phyloP scores from a whole-genome alignment of 2,329 filamentous ascomycete genomes.

The Aspergillus bombycis region DNA sequence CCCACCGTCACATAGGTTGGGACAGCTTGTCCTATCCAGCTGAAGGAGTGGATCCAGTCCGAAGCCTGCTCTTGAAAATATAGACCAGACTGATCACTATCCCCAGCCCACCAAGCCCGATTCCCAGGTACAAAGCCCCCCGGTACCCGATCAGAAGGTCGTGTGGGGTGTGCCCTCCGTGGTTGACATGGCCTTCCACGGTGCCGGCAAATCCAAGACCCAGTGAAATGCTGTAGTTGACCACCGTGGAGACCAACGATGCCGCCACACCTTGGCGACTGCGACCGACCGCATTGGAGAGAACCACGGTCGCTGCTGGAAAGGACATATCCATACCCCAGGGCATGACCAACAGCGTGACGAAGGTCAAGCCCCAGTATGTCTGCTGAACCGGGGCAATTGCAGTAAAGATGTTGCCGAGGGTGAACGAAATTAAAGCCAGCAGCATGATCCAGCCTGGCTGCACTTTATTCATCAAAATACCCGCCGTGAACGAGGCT shows the following conservation, averaged over 20 bases:
- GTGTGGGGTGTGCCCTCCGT: no score
- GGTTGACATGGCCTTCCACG: slow-evolving; percentile 17
- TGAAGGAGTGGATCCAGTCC: no score
- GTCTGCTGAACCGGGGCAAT: slow-evolving; percentile 12
- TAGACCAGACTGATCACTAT: no score
- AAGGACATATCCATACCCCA: slow-evolving; percentile 20
- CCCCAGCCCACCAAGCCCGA: no score
- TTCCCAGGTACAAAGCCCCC: no score
- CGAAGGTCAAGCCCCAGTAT: slow-evolving; percentile 17
- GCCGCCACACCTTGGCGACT: slow-evolving; percentile 18
- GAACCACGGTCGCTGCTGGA: slow-evolving; percentile 20
- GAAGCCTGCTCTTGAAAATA: no score
- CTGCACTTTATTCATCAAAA: no score
- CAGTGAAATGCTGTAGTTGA: slow-evolving; percentile 19
- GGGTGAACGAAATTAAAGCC: slow-evolving; percentile 15
- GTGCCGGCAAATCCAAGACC: slow-evolving; percentile 22
- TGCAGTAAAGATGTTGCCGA: slow-evolving; percentile 15
- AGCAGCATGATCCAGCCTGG: slow-evolving; percentile 12
- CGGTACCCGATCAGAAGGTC: no score
- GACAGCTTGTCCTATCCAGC: no score
- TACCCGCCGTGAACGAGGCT: no score
- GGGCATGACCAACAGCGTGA: background rate
- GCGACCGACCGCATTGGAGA: slow-evolving; percentile 12
- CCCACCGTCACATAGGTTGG: no score
- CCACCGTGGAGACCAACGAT: slow-evolving; percentile 17